Conservation (phyloP, 2,329 filamentous ascomycete species). For the Knufia petricola region DNA sequence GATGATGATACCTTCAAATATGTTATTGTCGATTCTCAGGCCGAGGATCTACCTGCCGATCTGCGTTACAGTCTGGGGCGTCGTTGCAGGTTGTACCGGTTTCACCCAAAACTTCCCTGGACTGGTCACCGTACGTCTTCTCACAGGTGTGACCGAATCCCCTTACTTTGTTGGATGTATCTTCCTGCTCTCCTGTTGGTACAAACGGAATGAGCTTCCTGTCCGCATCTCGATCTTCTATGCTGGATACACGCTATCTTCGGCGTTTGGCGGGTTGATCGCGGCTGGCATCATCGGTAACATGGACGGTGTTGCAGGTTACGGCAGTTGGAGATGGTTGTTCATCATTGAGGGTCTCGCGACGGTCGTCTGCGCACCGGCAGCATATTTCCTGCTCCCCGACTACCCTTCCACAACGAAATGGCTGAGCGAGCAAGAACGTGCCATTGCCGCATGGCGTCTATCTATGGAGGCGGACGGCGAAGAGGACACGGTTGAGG, state of each 20-base stretch:
- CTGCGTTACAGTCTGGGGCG: slow-evolving; percentile 37
- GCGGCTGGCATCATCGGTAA: slow-evolving; percentile 49
- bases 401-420: slow-evolving; percentile 9
- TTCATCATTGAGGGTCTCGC: slow-evolving; percentile 42
- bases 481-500: slow-evolving; percentile 28
- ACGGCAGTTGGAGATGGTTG: slow-evolving; percentile 52
- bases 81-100: slow-evolving; percentile 34
- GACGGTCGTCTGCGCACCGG: slow-evolving; percentile 5
- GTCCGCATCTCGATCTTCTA: slow-evolving; percentile 49
- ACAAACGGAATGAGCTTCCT: slow-evolving; percentile 50
- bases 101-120: slow-evolving; percentile 33
- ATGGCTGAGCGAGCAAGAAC: slow-evolving; percentile 22
- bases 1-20: slow-evolving; percentile 5
- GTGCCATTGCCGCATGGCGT: slow-evolving; percentile 34
- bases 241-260: slow-evolving; percentile 50
- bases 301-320: slow-evolving; percentile 46
- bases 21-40: slow-evolving; percentile 11
- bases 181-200: slow-evolving; percentile 25
- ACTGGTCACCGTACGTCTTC: slow-evolving; percentile 32
- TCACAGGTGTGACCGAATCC: slow-evolving; percentile 36
- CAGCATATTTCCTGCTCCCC: slow-evolving; percentile 10
- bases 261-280: slow-evolving; percentile 50
- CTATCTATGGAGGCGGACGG: slow-evolving; percentile 37
- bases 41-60: slow-evolving; percentile 36
- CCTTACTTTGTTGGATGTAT: slow-evolving; percentile 48